Evolutionary conservation across 2,329 filamentous ascomycete species (phyloP), one percentile per base, ranked within the genome.

Genomic region (Aspergillus niger): DNA sequence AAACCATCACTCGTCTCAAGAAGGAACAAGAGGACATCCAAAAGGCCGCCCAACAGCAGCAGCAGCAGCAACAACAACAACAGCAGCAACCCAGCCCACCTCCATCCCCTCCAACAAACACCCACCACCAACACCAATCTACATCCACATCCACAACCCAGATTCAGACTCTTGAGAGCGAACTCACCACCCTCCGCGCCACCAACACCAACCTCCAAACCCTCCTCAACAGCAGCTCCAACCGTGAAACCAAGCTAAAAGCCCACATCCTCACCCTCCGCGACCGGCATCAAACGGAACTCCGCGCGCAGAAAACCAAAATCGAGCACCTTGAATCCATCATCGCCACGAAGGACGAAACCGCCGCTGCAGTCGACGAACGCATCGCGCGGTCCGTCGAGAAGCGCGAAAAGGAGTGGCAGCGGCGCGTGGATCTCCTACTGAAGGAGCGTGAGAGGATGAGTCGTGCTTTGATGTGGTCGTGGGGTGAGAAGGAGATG

Each of bases 371-470:
- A 3, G 55, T 80, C 17, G 78, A 80, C 61, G 65, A 71, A 57
- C 73, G 75, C 39, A 76, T 80, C 55, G 73, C 75, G 8, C 67
- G 70, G 49, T 76, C 76, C 0, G 71, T 79, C 13, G 76, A 79
- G 51, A 77, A 76, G 63, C 72, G 77, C 36, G 78, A 80, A 65
- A 72, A 73, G 24, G 76, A 77, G 56, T 80, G 78, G 78, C 72
- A 78, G 59, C 69, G 73, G 0, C 74, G 78, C 5, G 69, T 79
- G 2, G 73, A 79, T 51, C 61, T 77, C 11, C 63, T 80, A 7
- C 72, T 80, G 10, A 74, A 72, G 58, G 78, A 79, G 43, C 69
- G 76, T 8, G 76, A 79, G 26, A 68, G 69, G 30, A 77, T 79
- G 75, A 69, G 71, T 3, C 76, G 75, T 47, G 75, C 71, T 6